A percentile compares a stretch with the other conserved stretches of the same genome.
Evolutionary conservation across 805 yeast genomes (phyloP).

Genomic region (Cyberlindnera subsufficiens): DNA sequence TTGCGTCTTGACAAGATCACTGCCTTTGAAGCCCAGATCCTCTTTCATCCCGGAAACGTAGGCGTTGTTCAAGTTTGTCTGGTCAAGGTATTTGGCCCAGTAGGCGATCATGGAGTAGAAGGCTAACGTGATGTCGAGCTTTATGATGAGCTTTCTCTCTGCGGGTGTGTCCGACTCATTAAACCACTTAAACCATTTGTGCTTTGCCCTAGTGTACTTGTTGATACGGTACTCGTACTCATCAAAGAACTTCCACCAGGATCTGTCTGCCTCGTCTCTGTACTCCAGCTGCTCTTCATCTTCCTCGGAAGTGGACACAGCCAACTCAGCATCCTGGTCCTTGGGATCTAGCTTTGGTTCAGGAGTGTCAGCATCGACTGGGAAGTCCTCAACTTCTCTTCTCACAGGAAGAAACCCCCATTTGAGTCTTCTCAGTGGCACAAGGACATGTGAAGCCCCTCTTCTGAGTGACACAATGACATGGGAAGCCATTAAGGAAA

Average conservation of each 20-base stretch:
- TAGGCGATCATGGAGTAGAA: constrained; percentile 16
- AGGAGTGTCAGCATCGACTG: neutral
- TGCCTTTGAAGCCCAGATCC: constrained; percentile 48
- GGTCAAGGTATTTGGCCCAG: constrained; percentile 48
- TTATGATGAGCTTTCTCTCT: constrained; percentile 40
- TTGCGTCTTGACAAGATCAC: constrained; percentile 56
- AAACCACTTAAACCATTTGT: constrained; percentile 15
- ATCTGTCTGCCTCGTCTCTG: constrained; percentile 47
- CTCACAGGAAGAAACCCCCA: constrained; percentile 28
- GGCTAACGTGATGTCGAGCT: constrained; percentile 52
- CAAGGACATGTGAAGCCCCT: neutral
- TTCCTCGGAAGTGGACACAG: constrained; percentile 6
- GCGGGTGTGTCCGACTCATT: constrained; percentile 5
- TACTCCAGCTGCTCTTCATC: constrained; percentile 26
- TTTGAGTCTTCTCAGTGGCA: constrained; percentile 21
- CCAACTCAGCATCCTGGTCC: neutral
- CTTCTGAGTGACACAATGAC: constrained; percentile 9
- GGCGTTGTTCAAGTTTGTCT: constrained; percentile 55
- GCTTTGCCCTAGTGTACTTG: constrained; percentile 1
- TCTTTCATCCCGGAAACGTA: constrained; percentile 60
- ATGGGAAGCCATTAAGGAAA: no score
- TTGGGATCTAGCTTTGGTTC: no score
- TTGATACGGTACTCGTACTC: constrained; percentile 39
- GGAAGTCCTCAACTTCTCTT: constrained; percentile 21
- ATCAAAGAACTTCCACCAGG: constrained; percentile 53